These are phyloP conservation scores for Tilletia caries DNA, from an alignment of 1,284 basidiomycete species.

Conservation along the genomic window DNA sequence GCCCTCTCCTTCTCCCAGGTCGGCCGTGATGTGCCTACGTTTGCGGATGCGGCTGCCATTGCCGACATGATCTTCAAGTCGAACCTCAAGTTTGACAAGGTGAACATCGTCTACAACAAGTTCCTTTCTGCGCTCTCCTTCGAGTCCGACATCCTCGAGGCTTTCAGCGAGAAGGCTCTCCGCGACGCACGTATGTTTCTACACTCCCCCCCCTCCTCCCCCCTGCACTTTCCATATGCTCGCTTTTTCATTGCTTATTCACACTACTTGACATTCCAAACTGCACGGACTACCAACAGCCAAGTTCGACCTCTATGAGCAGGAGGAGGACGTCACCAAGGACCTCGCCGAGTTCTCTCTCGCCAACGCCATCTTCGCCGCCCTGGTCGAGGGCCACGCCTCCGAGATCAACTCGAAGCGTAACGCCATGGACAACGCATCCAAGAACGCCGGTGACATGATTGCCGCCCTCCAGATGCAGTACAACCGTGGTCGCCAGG, in stretches of 20 bases:
- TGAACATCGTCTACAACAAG: constrained; percentile 87
- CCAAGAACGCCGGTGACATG: constrained; percentile 77
- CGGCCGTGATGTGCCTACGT: constrained; percentile 93
- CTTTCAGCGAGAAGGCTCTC: constrained; percentile 57
- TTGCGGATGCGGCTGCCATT: constrained; percentile 88
- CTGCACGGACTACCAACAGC: constrained; percentile 16
- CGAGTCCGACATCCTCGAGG: constrained; percentile 71
- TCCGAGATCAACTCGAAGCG: constrained; percentile 78
- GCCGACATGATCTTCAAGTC: constrained; percentile 87
- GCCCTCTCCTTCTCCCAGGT: constrained; percentile 93
- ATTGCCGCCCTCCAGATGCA: constrained; percentile 51
- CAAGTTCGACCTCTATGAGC: constrained; percentile 50
- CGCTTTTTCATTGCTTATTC: not conserved
- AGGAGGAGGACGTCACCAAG: constrained; percentile 70
- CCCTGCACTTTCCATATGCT: no score
- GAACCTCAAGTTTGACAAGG: constrained; percentile 79
- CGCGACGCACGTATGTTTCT: constrained; percentile 62
- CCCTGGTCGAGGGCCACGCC: constrained; percentile 91
- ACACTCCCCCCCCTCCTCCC: not conserved
- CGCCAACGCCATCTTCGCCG: constrained; percentile 92
- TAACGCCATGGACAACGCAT: constrained; percentile 99
- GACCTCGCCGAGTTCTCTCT: constrained; percentile 94
- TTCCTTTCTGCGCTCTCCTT: constrained; percentile 92
- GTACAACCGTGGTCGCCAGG: constrained; percentile 97
- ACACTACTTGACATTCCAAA: not conserved